Evolutionary conservation across 2,329 filamentous ascomycete species (phyloP).

Genomic region (Colletotrichum liaoningense): DNA sequence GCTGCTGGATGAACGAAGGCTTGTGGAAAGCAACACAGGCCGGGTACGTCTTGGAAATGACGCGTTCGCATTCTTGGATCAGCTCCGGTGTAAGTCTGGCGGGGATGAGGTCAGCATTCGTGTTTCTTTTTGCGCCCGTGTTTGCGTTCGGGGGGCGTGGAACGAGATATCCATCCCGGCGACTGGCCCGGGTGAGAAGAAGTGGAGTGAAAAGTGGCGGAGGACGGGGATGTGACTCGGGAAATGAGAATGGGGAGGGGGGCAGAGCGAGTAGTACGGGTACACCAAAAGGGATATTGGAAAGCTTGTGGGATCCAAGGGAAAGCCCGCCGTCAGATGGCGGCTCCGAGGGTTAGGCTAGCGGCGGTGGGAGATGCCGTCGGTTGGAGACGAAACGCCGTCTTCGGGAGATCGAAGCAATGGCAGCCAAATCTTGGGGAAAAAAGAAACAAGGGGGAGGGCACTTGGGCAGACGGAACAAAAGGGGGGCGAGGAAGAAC

Average conservation of each 20-base stretch:
- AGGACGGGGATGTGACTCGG: constrained; percentile 28
- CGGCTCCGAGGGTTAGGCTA: constrained; percentile 24
- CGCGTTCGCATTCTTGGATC: constrained; percentile 68
- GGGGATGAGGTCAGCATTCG: constrained; percentile 18
- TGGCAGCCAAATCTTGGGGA: constrained; percentile 16
- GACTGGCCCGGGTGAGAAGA: constrained; percentile 22
- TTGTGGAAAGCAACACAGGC: constrained; percentile 73
- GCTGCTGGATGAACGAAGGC: constrained; percentile 70
- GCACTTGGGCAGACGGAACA: constrained; percentile 10
- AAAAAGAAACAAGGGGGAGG: constrained; percentile 1
- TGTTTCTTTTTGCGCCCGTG: neutral
- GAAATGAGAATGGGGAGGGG: constrained; percentile 26
- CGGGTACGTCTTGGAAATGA: constrained; percentile 70
- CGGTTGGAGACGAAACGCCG: constrained; percentile 13
- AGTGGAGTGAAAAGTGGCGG: constrained; percentile 22
- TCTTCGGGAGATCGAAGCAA: constrained; percentile 31
- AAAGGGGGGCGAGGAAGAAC: neutral
- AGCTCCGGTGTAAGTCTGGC: constrained; percentile 66
- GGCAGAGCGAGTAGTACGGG: neutral
- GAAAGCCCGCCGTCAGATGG: constrained; percentile 2
- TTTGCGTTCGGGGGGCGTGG: neutral
- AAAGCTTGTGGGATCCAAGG: neutral
- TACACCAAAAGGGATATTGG: constrained; percentile 18
- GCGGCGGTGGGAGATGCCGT: constrained; percentile 30
- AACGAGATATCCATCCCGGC: constrained; percentile 18